These are phyloP conservation scores for Camillea tinctor DNA, from an alignment of 2,329 filamentous ascomycete genomes.

Conservation along the genomic window DNA sequence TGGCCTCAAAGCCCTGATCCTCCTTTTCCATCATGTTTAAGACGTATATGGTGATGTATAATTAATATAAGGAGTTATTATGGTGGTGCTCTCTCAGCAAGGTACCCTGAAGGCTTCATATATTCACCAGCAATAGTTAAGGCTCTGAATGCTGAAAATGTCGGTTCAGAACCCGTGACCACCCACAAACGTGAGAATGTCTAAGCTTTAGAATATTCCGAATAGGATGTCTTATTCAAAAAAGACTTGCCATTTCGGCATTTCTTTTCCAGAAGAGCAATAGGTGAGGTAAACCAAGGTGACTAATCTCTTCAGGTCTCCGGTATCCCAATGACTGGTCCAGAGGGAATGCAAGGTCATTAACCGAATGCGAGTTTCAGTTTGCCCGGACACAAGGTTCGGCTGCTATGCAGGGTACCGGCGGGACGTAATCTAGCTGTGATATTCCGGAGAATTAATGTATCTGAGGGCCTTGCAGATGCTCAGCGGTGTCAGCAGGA, in stretches of 20 bases:
- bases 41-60: background rate
- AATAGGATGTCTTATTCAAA: too few species aligned
- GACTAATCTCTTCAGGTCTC: too few species aligned
- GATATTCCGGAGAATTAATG: background rate
- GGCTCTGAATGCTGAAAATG: too few species aligned
- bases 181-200: too few species aligned
- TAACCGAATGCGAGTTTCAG: conserved; percentile 2
- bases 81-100: background rate
- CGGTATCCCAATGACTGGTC: too few species aligned
- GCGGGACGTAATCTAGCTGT: background rate
- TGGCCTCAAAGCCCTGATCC: conserved; percentile 15
- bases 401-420: background rate
- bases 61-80: background rate
- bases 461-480: too few species aligned
- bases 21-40: conserved; percentile 19
- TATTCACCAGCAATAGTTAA: too few species aligned
- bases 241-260: background rate
- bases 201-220: too few species aligned
- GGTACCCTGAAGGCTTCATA: too few species aligned
- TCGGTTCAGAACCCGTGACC: too few species aligned
- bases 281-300: background rate
- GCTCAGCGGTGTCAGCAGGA: too few species aligned
- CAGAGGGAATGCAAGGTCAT: too few species aligned
- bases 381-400: background rate
- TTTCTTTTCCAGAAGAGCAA: background rate